Conservation (phyloP, 1,284 basidiomycete genomes). For the Anthracocystis panici-leucophaei region DNA sequence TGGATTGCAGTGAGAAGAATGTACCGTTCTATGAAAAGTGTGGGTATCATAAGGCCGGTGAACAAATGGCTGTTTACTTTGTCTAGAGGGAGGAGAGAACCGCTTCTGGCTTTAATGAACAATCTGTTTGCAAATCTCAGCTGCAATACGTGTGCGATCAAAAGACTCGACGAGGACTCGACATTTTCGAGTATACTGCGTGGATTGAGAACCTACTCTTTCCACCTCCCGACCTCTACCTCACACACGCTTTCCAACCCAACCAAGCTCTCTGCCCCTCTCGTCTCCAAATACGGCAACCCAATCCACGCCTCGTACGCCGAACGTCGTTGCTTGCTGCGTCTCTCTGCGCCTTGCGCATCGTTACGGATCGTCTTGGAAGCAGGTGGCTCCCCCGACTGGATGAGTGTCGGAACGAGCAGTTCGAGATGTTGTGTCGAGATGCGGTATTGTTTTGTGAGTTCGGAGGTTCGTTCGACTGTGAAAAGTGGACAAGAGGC, state of each 20-base stretch:
- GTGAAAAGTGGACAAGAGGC: background rate
- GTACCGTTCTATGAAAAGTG: conserved; percentile 98
- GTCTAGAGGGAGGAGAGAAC: conserved; percentile 3
- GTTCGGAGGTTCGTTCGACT: conserved; percentile 26
- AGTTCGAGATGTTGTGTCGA: conserved; percentile 41
- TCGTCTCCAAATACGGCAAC: conserved; percentile 53
- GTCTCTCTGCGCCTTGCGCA: conserved; percentile 9
- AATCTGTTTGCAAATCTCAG: conserved; percentile 1
- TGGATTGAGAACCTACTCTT: conserved; percentile 15
- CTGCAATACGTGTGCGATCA: background rate
- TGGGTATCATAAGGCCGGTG: conserved; percentile 73
- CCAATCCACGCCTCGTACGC: conserved; percentile 52
- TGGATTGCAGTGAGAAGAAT: conserved; percentile 92
- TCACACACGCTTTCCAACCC: conserved; percentile 61
- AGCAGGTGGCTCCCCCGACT: conserved; percentile 33
- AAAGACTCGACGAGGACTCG: too few species aligned
- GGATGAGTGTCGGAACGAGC: conserved; percentile 37
- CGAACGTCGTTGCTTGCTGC: conserved; percentile 22
- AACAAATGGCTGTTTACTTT: conserved; percentile 66
- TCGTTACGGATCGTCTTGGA: conserved; percentile 5
- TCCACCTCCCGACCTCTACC: conserved; percentile 62
- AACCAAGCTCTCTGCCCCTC: conserved; percentile 44
- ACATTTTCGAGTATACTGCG: too few species aligned
- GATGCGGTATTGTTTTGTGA: conserved; percentile 40
- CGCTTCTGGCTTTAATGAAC: conserved; percentile 9